A percentile compares a stretch with the other conserved stretches of the same genome.
These are phyloP conservation scores for Boletus insuetus DNA, from an alignment of 768 basidiomycete genomes.

Conservation along the genomic window DNA sequence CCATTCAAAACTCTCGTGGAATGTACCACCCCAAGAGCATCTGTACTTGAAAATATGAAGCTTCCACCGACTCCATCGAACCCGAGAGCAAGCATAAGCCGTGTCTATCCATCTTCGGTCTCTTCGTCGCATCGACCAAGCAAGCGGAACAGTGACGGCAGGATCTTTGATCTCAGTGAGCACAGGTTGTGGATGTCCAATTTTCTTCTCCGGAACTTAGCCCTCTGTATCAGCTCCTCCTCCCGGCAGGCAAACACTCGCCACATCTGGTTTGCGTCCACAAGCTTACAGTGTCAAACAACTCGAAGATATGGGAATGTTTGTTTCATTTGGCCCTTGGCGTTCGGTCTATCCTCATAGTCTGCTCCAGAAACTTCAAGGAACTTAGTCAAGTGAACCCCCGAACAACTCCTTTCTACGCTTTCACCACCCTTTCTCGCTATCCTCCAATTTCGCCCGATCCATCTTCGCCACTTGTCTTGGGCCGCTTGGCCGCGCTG, in stretches of 20 bases:
- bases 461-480: slow-evolving; percentile 20
- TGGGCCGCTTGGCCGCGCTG: slow-evolving; percentile 56
- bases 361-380: slow-evolving; percentile 40
- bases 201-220: background rate
- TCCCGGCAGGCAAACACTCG: slow-evolving; percentile 42
- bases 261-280: slow-evolving; percentile 50
- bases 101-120: slow-evolving; percentile 25
- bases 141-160: slow-evolving; percentile 7
- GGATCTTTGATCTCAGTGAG: slow-evolving; percentile 46
- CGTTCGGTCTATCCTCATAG: slow-evolving; percentile 2
- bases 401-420: slow-evolving; percentile 53
- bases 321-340: slow-evolving; percentile 18
- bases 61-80: background rate
- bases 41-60: background rate
- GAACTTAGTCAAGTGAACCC: slow-evolving; percentile 58
- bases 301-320: slow-evolving; percentile 54
- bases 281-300: slow-evolving; percentile 43
- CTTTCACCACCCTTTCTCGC: slow-evolving; percentile 47
- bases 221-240: slow-evolving; percentile 27
- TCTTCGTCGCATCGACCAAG: slow-evolving; percentile 1
- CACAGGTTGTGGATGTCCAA: background rate
- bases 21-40: slow-evolving; percentile 33
- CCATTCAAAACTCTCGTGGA: slow-evolving; percentile 59
- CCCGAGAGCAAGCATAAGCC: slow-evolving; percentile 1
- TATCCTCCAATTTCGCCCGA: slow-evolving; percentile 21